phyloP scores from a whole-genome alignment of 2,329 filamentous ascomycete species.

The Botrytis byssoidea region DNA sequence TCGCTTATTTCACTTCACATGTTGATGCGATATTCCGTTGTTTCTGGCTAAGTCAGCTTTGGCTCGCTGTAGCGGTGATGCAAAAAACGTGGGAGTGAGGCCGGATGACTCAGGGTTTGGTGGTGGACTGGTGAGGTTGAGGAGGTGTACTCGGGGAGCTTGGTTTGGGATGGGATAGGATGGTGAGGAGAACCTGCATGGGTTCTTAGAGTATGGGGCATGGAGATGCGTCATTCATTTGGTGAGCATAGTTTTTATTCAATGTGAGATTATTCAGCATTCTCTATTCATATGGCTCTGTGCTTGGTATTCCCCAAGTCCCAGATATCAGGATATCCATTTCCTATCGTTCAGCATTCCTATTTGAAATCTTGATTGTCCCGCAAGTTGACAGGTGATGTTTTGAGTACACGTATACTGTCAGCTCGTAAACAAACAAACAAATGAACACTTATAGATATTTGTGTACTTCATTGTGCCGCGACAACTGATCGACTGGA shows the following conservation, averaged over 20 bases:
- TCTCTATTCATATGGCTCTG: neutral
- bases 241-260: neutral
- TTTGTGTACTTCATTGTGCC: neutral
- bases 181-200: neutral
- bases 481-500: neutral
- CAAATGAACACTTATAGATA: neutral
- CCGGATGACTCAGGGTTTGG: conserved; percentile 4
- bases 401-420: neutral
- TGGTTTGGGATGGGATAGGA: neutral
- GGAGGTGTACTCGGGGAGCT: neutral
- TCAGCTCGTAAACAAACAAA: neutral
- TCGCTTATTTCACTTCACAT: neutral
- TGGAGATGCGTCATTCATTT: neutral
- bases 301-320: neutral
- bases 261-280: neutral
- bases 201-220: neutral
- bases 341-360: neutral
- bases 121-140: neutral
- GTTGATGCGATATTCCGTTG: neutral
- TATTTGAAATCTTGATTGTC: neutral
- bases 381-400: neutral
- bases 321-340: neutral
- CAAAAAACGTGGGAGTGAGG: neutral
- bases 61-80: no score
- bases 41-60: neutral